Evolutionary conservation across 768 basidiomycete genomes (phyloP).

Genomic region (Tulasnella sp.): DNA sequence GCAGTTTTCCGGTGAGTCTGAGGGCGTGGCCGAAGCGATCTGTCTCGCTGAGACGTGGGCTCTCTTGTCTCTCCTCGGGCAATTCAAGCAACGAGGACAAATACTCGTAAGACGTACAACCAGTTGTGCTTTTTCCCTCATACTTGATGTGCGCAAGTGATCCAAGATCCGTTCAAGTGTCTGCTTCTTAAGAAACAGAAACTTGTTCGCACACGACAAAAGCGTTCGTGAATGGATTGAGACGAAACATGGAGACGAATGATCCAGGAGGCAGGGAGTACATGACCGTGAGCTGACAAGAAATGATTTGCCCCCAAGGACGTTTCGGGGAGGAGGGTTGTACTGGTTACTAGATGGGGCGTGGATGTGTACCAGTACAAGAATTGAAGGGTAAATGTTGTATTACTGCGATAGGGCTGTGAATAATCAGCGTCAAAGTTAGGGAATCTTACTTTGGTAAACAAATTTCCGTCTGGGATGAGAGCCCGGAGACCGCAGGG

Average conservation of each 20-base stretch:
- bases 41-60: neutral
- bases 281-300: neutral
- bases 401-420: neutral
- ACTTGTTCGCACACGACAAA: neutral
- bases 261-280: neutral
- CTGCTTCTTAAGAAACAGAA: neutral
- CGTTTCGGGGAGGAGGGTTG: neutral
- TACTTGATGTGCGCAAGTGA: neutral
- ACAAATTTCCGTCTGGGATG: neutral
- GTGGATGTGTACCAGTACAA: neutral
- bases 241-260: neutral
- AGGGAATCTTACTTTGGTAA: neutral
- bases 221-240: neutral
- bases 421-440: neutral
- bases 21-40: slow-evolving; percentile 4
- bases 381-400: neutral
- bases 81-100: neutral
- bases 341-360: neutral
- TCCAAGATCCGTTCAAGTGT: neutral
- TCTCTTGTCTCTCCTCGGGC: slow-evolving; percentile 13
- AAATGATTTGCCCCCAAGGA: neutral
- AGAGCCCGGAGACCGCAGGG: neutral
- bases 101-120: neutral
- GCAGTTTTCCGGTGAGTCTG: neutral
- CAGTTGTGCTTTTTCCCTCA: neutral